Evolutionary conservation across 2,329 filamentous ascomycete genomes (phyloP), one percentile per base, ranked within the genome.

Genomic region (Cytospora paraplurivora): DNA sequence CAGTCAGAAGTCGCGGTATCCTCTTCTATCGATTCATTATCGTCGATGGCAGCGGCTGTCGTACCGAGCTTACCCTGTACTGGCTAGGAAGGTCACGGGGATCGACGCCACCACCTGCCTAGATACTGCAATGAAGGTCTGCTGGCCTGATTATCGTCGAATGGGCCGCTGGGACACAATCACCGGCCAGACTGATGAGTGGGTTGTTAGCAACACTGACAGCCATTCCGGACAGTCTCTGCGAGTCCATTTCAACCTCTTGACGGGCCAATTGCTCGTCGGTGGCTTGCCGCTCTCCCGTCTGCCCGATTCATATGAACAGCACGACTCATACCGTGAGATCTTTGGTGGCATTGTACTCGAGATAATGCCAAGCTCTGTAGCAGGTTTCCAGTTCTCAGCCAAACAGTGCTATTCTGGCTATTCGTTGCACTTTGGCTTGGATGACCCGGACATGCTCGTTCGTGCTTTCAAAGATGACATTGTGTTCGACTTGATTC

Each of bases 221-320:
- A 21, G 27, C 2, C 8, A 15, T 10, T 10, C 41, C 8, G 27
- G 49, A 33, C 41, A 33, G 3, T 35, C 66, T 5, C 66, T 74
- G 27, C 7, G 35, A 3, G 75, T 83, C 4, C 77, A 81, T 33
- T 81, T 80, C 66, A 84, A 85, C 65, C 56, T 85, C 0, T 66
- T 88, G 2, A 81, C 76, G 0, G 84, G 80, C 0, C 74, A 80
- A 32, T 71, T 88, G 0, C 74, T 86, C 0, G 77, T 87, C 0
- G 76, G 86, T 62, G 84, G 84, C 0, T 50, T 73, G 1, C 83
- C 82, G 0, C 67, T 86, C 0, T 70, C 76, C 4, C 76, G 79
- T 2, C 73, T 87, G 0, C 84, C 84, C 0, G 3, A 12, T 0
- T 65, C 76, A 0, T 87, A 83, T 56, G 74, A 79, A 38, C 8